Percentiles rank a stretch among this genome's conserved stretches.
Conservation (phyloP, 1,284 basidiomycete species). For the Fistulinella staudtii region DNA sequence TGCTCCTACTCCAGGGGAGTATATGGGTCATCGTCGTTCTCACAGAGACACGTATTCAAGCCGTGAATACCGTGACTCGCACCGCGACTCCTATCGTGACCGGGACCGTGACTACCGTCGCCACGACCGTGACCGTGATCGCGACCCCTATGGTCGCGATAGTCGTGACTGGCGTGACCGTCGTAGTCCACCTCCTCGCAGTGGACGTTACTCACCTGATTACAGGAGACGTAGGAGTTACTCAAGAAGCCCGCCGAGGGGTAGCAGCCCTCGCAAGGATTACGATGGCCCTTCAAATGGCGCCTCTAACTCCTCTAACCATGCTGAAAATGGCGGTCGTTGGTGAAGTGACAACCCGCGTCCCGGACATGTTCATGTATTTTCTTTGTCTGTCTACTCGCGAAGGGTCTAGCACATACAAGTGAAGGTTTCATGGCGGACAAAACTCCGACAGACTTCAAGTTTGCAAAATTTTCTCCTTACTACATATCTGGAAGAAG, state of each 20-base stretch:
- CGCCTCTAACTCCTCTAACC: conserved; percentile 31
- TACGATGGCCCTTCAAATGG: conserved; percentile 41
- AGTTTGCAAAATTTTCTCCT: conserved; percentile 37
- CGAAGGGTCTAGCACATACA: conserved; percentile 33
- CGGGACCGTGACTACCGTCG: conserved; percentile 49
- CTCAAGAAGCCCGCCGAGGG: conserved; percentile 72
- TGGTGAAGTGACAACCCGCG: conserved; percentile 39
- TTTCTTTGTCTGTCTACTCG: conserved; percentile 31
- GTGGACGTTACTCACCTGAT: conserved; percentile 69
- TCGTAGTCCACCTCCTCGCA: conserved; percentile 63
- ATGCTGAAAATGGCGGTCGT: conserved; percentile 37
- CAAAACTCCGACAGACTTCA: conserved; percentile 28
- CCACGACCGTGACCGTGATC: conserved; percentile 51
- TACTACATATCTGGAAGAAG: conserved; percentile 36
- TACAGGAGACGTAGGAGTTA: conserved; percentile 71
- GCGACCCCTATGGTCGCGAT: conserved; percentile 56
- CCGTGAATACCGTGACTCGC: conserved; percentile 43
- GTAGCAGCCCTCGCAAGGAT: conserved; percentile 66
- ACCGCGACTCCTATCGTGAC: conserved; percentile 49
- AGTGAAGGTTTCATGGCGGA: conserved; percentile 36
- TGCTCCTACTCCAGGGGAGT: conserved; percentile 95
- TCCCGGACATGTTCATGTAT: conserved; percentile 20
- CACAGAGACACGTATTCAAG: conserved; percentile 50
- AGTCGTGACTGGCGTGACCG: conserved; percentile 56
- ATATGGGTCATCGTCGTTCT: conserved; percentile 87